phyloP scores from a whole-genome alignment of 2,329 filamentous ascomycete species.

The Aspergillus sp. region DNA sequence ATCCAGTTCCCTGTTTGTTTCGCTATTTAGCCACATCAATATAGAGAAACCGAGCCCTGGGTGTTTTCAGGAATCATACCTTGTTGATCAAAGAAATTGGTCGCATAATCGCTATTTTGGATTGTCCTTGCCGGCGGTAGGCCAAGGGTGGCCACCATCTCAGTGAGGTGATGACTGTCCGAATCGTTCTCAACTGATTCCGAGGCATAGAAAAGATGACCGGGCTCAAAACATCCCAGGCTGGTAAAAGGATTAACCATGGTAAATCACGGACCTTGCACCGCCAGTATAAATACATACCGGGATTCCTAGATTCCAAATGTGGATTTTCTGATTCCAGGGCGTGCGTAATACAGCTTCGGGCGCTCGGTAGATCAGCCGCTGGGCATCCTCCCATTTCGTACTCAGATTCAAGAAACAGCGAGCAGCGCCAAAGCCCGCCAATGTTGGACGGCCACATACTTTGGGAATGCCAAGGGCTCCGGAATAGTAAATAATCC shows the following conservation, averaged over 20 bases:
- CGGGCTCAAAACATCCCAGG: slow-evolving; percentile 2
- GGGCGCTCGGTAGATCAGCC: slow-evolving; percentile 31
- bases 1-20: slow-evolving; percentile 24
- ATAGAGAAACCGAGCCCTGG: too few relatives aligned
- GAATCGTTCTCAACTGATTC: slow-evolving; percentile 12
- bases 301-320: slow-evolving; percentile 9
- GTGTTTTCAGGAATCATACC: not conserved
- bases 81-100: not conserved
- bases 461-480: slow-evolving; percentile 27
- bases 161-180: slow-evolving; percentile 25
- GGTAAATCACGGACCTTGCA: not conserved
- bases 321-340: slow-evolving; percentile 8
- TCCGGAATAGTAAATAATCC: slow-evolving; percentile 36
- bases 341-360: slow-evolving; percentile 12
- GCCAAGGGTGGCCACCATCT: slow-evolving; percentile 28
- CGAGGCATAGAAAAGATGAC: not conserved
- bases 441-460: slow-evolving; percentile 36
- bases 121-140: slow-evolving; percentile 23
- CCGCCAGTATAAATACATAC: not conserved
- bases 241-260: not conserved
- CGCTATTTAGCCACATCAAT: not conserved
- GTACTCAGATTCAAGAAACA: slow-evolving; percentile 43
- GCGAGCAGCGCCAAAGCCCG: slow-evolving; percentile 42
- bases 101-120: slow-evolving; percentile 1
- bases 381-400: slow-evolving; percentile 44